Evolutionary conservation across 306 rosid genomes (phyloP).

Genomic region (Medicago arabica): DNA sequence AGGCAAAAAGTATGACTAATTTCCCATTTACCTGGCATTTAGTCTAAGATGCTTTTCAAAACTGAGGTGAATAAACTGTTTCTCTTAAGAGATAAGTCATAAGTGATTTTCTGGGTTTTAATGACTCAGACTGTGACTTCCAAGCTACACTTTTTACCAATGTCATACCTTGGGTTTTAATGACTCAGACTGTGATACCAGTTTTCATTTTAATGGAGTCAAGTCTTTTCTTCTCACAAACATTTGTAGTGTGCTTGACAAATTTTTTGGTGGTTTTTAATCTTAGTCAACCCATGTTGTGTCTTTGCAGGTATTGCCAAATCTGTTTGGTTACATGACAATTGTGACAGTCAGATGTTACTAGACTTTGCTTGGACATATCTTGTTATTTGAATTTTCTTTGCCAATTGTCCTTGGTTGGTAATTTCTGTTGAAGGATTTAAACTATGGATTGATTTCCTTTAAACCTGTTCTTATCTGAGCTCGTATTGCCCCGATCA

Average conservation of each 20-base stretch:
- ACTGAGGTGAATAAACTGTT: not conserved
- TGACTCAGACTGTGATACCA: not conserved
- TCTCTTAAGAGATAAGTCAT: not conserved
- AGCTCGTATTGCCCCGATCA: slow-evolving; percentile 2
- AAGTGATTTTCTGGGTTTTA: slow-evolving; percentile 32
- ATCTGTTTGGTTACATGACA: slow-evolving; percentile 11
- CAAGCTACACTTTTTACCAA: not conserved
- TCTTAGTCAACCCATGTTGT: slow-evolving; percentile 28
- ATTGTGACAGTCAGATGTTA: slow-evolving; percentile 34
- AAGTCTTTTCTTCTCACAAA: slow-evolving; percentile 9
- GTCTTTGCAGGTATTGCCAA: slow-evolving; percentile 44
- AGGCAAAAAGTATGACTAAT: not conserved
- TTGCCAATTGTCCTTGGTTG: slow-evolving; percentile 28
- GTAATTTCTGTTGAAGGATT: slow-evolving; percentile 17
- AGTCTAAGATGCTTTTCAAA: not conserved
- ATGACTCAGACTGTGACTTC: slow-evolving; percentile 2
- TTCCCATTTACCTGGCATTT: slow-evolving; percentile 3
- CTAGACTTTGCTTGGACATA: slow-evolving; percentile 25
- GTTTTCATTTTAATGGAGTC: slow-evolving; percentile 6
- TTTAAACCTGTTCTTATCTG: slow-evolving; percentile 20
- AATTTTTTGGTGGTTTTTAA: slow-evolving; percentile 30
- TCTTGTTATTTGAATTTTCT: slow-evolving; percentile 1
- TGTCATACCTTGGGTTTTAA: slow-evolving; percentile 26
- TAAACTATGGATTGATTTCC: not conserved
- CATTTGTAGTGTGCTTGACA: slow-evolving; percentile 23